A percentile compares a stretch with the other conserved stretches of the same genome.
phyloP scores from a whole-genome alignment of 257 asterid genomes.

The Solanum pimpinellifolium region DNA sequence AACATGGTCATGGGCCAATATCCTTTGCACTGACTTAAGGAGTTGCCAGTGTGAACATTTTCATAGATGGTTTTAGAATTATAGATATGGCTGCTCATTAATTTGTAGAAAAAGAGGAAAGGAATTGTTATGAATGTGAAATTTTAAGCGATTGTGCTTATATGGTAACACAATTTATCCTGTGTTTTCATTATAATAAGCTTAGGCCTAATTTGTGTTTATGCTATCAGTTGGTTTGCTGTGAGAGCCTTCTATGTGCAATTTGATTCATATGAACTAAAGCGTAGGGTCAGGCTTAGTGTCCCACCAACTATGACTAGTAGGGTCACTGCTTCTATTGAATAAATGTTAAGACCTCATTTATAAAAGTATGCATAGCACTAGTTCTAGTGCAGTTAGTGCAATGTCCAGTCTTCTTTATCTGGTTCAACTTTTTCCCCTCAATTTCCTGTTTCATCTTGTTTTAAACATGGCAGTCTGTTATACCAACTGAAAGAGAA shows the following conservation, averaged over 20 bases:
- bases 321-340: neutral
- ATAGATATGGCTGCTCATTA: neutral
- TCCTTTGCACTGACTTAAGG: neutral
- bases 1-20: too few species aligned
- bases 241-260: neutral
- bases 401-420: neutral
- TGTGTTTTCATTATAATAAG: neutral
- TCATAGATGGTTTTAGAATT: neutral
- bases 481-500: neutral
- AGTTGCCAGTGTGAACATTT: neutral
- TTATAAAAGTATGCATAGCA: neutral
- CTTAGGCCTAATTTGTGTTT: neutral
- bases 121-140: neutral
- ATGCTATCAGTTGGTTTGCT: neutral
- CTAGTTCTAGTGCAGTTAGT: neutral
- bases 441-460: neutral
- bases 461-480: neutral
- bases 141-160: neutral
- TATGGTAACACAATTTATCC: neutral
- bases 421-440: neutral
- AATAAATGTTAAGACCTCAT: neutral
- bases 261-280: neutral
- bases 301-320: neutral
- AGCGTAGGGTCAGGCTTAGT: neutral
- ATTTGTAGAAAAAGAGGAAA: neutral